Percentiles rank a stretch among this genome's conserved stretches.
These are phyloP conservation scores for Polychaeton citri DNA, from an alignment of 2,329 filamentous ascomycete genomes.

Conservation along the genomic window DNA sequence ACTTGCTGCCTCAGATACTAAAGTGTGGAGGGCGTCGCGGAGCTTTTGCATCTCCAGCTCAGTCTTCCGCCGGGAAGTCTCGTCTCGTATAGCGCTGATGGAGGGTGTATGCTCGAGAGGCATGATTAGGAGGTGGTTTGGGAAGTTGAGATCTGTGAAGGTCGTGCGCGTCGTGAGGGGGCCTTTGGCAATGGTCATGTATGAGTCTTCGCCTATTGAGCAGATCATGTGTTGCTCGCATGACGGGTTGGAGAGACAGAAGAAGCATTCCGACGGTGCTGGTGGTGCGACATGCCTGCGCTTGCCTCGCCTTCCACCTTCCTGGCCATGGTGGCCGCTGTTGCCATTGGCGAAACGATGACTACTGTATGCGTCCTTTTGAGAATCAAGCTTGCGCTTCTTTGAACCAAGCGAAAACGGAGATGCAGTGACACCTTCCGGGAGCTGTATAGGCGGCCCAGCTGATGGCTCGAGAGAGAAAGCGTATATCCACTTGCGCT, in stretches of 20 bases:
- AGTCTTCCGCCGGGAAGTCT: slow-evolving; percentile 41
- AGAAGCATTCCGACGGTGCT: slow-evolving; percentile 70
- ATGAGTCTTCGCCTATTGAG: slow-evolving; percentile 75
- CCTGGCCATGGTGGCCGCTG: no score
- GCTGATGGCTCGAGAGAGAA: slow-evolving; percentile 49
- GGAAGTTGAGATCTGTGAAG: slow-evolving; percentile 59
- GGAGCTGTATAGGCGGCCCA: slow-evolving; percentile 47
- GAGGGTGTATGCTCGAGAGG: slow-evolving; percentile 73
- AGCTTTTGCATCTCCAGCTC: slow-evolving; percentile 75
- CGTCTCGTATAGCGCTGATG: slow-evolving; percentile 51
- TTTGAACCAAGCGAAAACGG: slow-evolving; percentile 47
- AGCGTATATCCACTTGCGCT: slow-evolving; percentile 71
- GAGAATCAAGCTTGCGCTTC: slow-evolving; percentile 35
- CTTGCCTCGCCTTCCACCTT: slow-evolving; percentile 21
- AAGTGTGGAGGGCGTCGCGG: slow-evolving; percentile 60
- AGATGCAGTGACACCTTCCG: slow-evolving; percentile 59
- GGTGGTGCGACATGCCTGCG: slow-evolving; percentile 25
- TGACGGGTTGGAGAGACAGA: slow-evolving; percentile 81
- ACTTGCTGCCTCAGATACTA: slow-evolving; percentile 41
- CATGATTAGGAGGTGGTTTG: slow-evolving; percentile 81
- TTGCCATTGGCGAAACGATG: slow-evolving; percentile 40
- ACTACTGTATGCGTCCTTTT: slow-evolving; percentile 18
- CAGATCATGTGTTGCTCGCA: slow-evolving; percentile 78
- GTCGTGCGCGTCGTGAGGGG: slow-evolving; percentile 62
- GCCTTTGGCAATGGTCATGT: slow-evolving; percentile 84